These are phyloP conservation scores for Neoarthrinium moseri DNA, from an alignment of 2,329 filamentous ascomycete species.

Conservation along the genomic window DNA sequence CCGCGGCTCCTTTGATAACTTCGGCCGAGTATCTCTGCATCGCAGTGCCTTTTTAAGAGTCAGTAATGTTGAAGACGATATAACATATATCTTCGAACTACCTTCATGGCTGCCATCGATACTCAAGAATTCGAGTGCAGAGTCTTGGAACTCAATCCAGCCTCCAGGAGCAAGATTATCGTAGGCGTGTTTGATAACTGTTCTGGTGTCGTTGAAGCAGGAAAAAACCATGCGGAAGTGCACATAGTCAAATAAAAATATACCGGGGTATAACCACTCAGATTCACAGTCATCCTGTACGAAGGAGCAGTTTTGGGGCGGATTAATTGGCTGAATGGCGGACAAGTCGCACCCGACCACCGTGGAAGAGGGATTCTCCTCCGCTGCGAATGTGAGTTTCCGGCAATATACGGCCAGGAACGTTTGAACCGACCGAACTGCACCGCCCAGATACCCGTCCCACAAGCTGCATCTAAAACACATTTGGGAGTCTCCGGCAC, in stretches of 20 bases:
- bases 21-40: neutral
- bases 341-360: neutral
- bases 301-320: neutral
- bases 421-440: neutral
- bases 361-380: neutral
- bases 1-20: neutral
- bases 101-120: no score
- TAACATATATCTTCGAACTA: neutral
- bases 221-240: neutral
- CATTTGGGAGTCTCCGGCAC: neutral
- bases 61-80: neutral
- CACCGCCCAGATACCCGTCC: neutral
- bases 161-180: constrained; percentile 3
- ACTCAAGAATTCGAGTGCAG: neutral
- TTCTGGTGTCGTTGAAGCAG: constrained; percentile 4
- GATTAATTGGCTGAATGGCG: neutral
- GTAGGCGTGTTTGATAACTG: constrained; percentile 5
- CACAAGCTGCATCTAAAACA: neutral
- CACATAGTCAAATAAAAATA: constrained; percentile 5
- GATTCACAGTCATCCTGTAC: neutral
- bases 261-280: neutral
- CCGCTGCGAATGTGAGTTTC: neutral
- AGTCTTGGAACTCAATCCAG: constrained; percentile 8
- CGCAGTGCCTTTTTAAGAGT: neutral
- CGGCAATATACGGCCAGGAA: neutral